Conservation (phyloP, 306 rosid genomes). For the Castanea crenata region DNA sequence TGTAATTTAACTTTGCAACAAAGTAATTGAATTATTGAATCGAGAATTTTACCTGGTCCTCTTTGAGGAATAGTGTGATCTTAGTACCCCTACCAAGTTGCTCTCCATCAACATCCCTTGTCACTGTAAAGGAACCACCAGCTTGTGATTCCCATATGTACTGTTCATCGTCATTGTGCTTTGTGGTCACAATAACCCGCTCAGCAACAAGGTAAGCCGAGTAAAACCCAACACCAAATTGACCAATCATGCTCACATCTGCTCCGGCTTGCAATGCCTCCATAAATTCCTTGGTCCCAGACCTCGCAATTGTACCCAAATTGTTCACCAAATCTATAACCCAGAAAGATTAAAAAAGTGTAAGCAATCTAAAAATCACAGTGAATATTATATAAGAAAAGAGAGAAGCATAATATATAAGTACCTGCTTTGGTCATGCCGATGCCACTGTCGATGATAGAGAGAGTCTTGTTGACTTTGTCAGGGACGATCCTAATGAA, state of each 20-base stretch:
- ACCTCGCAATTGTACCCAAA: constrained; percentile 73
- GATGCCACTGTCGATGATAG: constrained; percentile 64
- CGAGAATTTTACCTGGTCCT: constrained; percentile 51
- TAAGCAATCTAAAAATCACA: too few relatives aligned
- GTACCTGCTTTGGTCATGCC: constrained; percentile 82
- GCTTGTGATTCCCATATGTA: constrained; percentile 75
- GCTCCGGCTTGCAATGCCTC: constrained; percentile 77
- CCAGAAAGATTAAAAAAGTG: background rate
- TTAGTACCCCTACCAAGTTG: constrained; percentile 71
- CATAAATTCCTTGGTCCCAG: constrained; percentile 76
- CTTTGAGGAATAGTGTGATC: constrained; percentile 70
- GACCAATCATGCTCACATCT: constrained; percentile 77
- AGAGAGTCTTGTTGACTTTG: constrained; percentile 56
- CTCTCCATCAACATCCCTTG: constrained; percentile 57
- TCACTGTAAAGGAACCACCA: constrained; percentile 70
- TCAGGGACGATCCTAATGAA: constrained; percentile 68
- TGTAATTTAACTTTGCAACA: too few relatives aligned
- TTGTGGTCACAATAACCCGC: constrained; percentile 59
- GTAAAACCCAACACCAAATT: constrained; percentile 74
- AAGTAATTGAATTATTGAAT: background rate
- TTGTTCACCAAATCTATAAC: constrained; percentile 69
- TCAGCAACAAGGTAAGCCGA: constrained; percentile 65
- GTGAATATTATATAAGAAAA: background rate
- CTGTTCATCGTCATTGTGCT: constrained; percentile 72
- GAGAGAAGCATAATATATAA: background rate